These are phyloP conservation scores for Nannochloropsis oceanica DNA, from an alignment of 108 stramenopile genomes.

Conservation along the genomic window DNA sequence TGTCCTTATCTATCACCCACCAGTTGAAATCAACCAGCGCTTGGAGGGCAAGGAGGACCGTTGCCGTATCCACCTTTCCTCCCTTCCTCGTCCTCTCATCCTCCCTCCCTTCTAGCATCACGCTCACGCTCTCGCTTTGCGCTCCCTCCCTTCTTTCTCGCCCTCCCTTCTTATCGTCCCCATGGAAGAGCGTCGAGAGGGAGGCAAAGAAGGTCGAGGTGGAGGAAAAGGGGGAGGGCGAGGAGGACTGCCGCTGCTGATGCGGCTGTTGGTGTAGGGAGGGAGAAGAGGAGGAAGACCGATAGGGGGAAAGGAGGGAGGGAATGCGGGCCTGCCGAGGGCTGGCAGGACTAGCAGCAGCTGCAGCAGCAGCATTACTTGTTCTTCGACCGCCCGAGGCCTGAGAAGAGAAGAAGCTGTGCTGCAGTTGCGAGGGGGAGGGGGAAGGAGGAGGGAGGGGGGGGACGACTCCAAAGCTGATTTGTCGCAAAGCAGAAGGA, in stretches of 20 bases:
- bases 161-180: neutral
- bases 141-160: neutral
- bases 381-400: too few species aligned
- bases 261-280: neutral
- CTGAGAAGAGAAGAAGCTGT: too few species aligned
- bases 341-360: too few species aligned
- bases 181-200: neutral
- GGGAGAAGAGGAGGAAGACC: neutral
- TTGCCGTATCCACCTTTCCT: neutral
- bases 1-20: neutral
- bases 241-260: neutral
- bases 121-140: neutral
- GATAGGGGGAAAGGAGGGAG: neutral
- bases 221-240: neutral
- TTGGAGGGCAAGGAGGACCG: neutral
- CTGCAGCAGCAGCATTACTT: too few species aligned
- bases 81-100: neutral
- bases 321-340: neutral
- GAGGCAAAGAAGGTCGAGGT: neutral
- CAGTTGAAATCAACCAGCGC: neutral
- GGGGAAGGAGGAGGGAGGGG: neutral
- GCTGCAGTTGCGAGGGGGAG: neutral
- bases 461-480: neutral
- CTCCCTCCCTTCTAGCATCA: neutral
- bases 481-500: too few species aligned